phyloP scores from a whole-genome alignment of 352 stramenopile species.

The Blastocystis sp. region DNA sequence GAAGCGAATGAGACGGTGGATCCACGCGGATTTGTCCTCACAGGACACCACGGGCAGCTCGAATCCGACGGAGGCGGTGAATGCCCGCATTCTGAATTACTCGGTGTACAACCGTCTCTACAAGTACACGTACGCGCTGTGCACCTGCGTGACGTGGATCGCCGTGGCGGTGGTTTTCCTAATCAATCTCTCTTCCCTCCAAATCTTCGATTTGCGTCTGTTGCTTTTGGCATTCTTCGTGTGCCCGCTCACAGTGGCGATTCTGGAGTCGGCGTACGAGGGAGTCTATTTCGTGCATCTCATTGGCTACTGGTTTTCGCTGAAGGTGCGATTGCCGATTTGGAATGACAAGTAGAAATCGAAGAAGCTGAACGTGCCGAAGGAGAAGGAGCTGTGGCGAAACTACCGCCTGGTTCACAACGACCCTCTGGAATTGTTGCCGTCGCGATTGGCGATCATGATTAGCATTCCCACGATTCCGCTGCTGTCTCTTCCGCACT shows the following conservation, averaged over 20 bases:
- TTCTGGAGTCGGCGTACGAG: slow-evolving; percentile 41
- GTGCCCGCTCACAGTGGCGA: slow-evolving; percentile 20
- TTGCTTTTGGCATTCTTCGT: slow-evolving; percentile 51
- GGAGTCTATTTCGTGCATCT: slow-evolving; percentile 3
- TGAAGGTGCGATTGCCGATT: background rate
- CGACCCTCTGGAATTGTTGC: slow-evolving; percentile 27
- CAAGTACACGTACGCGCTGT: background rate
- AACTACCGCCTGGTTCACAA: background rate
- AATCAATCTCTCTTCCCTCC: background rate
- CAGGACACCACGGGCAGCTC: background rate
- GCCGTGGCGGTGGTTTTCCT: background rate
- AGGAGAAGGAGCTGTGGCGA: background rate
- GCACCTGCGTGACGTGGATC: slow-evolving; percentile 40
- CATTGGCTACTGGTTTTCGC: background rate
- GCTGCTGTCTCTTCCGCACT: slow-evolving; percentile 34
- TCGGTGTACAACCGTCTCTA: slow-evolving; percentile 17
- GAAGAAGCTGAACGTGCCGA: slow-evolving; percentile 1
- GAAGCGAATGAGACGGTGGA: slow-evolving; percentile 32
- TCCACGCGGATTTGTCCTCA: slow-evolving; percentile 11
- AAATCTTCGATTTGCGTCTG: slow-evolving; percentile 23
- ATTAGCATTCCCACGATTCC: slow-evolving; percentile 38
- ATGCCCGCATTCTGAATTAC: slow-evolving; percentile 34
- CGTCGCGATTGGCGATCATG: background rate
- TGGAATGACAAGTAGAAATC: background rate
- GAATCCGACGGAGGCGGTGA: background rate